These are phyloP conservation scores for Colletotrichum sidae DNA, from an alignment of 2,329 filamentous ascomycete genomes.

Conservation along the genomic window DNA sequence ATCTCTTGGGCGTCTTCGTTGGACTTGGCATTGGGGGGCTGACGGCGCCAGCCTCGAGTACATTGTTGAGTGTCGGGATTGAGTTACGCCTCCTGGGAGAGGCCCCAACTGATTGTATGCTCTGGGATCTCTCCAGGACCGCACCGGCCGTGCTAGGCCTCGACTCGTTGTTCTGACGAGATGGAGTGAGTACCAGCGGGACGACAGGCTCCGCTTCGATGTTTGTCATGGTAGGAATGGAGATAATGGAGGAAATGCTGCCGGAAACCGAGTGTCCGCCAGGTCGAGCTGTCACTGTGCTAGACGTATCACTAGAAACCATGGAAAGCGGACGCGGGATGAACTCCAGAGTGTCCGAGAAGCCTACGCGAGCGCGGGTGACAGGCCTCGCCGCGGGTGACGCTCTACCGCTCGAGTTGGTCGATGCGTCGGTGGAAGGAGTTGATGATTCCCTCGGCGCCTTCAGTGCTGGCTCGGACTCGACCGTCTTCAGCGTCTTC, in stretches of 20 bases:
- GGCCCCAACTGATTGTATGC: slow-evolving; percentile 46
- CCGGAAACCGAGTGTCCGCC: slow-evolving; percentile 78
- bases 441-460: slow-evolving; percentile 32
- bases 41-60: slow-evolving; percentile 48
- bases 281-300: slow-evolving; percentile 76
- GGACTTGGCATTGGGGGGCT: slow-evolving; percentile 58
- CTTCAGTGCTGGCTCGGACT: slow-evolving; percentile 33
- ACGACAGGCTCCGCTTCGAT: slow-evolving; percentile 27
- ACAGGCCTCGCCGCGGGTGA: slow-evolving; percentile 48
- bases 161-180: slow-evolving; percentile 58
- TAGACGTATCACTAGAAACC: slow-evolving; percentile 86
- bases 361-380: slow-evolving; percentile 78
- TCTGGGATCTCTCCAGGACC: slow-evolving; percentile 67
- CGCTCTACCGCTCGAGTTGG: slow-evolving; percentile 32
- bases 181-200: slow-evolving; percentile 52
- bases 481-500: slow-evolving; percentile 36
- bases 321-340: slow-evolving; percentile 86
- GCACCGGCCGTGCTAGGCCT: slow-evolving; percentile 79
- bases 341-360: slow-evolving; percentile 86
- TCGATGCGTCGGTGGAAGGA: slow-evolving; percentile 36
- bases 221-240: slow-evolving; percentile 57
- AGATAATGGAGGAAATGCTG: slow-evolving; percentile 83
- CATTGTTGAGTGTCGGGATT: slow-evolving; percentile 63
- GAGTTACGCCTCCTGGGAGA: slow-evolving; percentile 68
- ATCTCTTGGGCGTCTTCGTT: slow-evolving; percentile 65